phyloP scores from a whole-genome alignment of 2,329 filamentous ascomycete species.

The Fusarium foetens region DNA sequence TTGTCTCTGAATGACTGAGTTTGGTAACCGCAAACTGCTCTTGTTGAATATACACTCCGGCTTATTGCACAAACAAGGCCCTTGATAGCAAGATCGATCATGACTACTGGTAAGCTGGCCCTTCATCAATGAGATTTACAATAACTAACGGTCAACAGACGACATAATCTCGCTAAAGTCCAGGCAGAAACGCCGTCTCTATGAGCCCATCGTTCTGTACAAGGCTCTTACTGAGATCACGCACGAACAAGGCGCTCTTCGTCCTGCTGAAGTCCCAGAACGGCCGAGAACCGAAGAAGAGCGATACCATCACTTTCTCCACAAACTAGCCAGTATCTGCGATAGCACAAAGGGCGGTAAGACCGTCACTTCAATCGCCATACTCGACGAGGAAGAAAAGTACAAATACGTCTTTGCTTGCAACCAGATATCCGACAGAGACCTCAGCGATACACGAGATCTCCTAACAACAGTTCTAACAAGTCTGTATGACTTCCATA shows the following conservation, averaged over 20 bases:
- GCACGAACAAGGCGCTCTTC: constrained; percentile 4
- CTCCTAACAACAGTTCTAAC: constrained; percentile 30
- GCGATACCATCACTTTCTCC: constrained; percentile 45
- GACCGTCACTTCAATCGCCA: constrained; percentile 47
- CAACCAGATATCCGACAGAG: constrained; percentile 33
- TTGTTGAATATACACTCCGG: neutral
- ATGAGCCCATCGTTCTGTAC: constrained; percentile 45
- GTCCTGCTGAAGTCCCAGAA: neutral
- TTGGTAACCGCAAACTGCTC: too few species aligned
- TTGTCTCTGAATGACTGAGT: neutral
- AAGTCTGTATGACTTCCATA: constrained; percentile 6
- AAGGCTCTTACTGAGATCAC: constrained; percentile 39
- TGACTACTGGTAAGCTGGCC: neutral
- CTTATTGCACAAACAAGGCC: too few species aligned
- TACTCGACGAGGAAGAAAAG: constrained; percentile 43
- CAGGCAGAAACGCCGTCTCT: constrained; percentile 42
- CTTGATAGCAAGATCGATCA: neutral
- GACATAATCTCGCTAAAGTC: constrained; percentile 8
- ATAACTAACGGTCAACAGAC: neutral
- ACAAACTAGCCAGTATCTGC: constrained; percentile 47
- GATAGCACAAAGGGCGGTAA: constrained; percentile 43
- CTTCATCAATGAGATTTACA: accelerated
- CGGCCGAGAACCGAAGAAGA: constrained; percentile 32
- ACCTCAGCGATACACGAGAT: neutral
- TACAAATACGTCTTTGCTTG: constrained; percentile 48